Evolutionary conservation across 225 moss, liverwort and hornwort genomes (phyloP), one percentile per base, ranked within the genome.

Genomic region (Marchantia polymorpha): DNA sequence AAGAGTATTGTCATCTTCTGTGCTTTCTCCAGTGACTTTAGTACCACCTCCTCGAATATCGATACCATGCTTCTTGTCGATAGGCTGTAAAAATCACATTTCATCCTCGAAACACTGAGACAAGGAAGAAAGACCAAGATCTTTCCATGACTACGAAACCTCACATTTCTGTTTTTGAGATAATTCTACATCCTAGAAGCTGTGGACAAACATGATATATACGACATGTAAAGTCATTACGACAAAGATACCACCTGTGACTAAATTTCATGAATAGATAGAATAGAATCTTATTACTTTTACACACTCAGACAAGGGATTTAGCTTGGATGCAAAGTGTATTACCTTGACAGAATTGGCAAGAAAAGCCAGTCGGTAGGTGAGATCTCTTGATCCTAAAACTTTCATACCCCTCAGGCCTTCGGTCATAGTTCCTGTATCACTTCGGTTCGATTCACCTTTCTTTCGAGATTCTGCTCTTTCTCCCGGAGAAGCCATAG

Each of bases 331-430:
- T 2, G 2, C 2, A 39, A 39, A 54, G 73, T 74, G 53, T 9
- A 25, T 68, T 89, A 95, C 97, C 99, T 99, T 94, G 17, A 95
- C 99, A 82, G 95, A 95, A 84, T 95, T 99, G 72, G 99, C 95
- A 91, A 99, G 60, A 84, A 99, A 99, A 29, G 95, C 99, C 76
- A 99, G 90, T 54, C 93, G 93, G 79, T 99, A 99, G 16, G 95
- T 91, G 74, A 99, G 94, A 86, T 99, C 95, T 78, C 99, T 86
- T 77, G 92, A 88, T 76, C 99, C 99, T 74, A 99, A 91, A 63
- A 93, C 95, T 88, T 99, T 99, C 76, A 95, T 93, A 82, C 99
- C 99, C 78, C 91, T 90, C 70, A 99, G 78, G 79, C 99, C 99
- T 82, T 99, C 95, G 84, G 83, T 85, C 56, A 86, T 84, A 51